Conservation (phyloP, 1,284 basidiomycete genomes). For the Phenoliferia sp. region DNA sequence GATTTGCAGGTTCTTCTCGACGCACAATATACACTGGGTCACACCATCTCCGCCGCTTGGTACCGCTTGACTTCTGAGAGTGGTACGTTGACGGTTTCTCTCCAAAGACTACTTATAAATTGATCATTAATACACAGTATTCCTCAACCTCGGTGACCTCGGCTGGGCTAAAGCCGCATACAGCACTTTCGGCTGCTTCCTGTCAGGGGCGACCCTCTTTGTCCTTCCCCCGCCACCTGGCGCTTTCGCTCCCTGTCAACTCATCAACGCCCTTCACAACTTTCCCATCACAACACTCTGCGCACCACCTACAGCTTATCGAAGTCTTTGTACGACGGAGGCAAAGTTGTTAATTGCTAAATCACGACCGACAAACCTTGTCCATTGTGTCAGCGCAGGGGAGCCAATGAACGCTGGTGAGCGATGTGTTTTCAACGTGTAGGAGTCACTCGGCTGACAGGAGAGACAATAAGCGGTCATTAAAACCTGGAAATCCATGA, state of each 20-base stretch:
- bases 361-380: conserved; percentile 11
- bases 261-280: conserved; percentile 22
- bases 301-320: conserved; percentile 30
- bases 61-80: conserved; percentile 18
- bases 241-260: conserved; percentile 8
- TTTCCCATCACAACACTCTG: conserved; percentile 28
- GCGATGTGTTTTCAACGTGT: too few relatives aligned
- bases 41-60: conserved; percentile 18
- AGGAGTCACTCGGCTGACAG: too few relatives aligned
- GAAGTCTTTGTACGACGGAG: conserved; percentile 13
- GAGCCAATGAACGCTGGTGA: conserved; percentile 26
- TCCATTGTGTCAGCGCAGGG: conserved; percentile 26
- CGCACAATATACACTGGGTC: conserved; percentile 13
- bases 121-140: neutral
- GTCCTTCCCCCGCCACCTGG: conserved; percentile 30
- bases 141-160: conserved; percentile 29
- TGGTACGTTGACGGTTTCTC: neutral
- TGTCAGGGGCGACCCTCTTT: conserved; percentile 24
- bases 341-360: conserved; percentile 2
- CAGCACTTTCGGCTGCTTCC: conserved; percentile 10
- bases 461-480: too few relatives aligned
- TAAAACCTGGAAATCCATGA: conserved; percentile 14
- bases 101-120: neutral
- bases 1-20: conserved; percentile 20
- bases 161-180: conserved; percentile 31